Evolutionary conservation across 2,329 filamentous ascomycete species (phyloP).

Genomic region (Penicillium sp.): DNA sequence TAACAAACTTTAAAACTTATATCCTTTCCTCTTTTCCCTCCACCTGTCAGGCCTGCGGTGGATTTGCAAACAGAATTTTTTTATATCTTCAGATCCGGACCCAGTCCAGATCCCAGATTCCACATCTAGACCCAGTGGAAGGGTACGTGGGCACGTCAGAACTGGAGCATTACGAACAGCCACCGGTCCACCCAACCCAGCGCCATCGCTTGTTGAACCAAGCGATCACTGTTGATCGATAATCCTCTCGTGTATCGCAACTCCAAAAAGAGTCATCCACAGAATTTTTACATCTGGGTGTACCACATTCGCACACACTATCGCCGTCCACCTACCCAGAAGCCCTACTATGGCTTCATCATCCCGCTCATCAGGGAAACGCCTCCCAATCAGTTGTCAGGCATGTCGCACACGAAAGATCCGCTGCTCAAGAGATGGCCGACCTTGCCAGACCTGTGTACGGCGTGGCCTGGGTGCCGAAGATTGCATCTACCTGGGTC

Average conservation of each 20-base stretch:
- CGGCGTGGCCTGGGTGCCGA: conserved; percentile 45
- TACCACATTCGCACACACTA: background rate
- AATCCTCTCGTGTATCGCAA: background rate
- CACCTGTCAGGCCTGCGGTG: background rate
- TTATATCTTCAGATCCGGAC: conserved; percentile 6
- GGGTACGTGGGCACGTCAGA: conserved; percentile 7
- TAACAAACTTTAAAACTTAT: conserved; percentile 6
- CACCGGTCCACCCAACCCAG: conserved; percentile 4
- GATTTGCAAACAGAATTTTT: background rate
- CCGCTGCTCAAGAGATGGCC: conserved; percentile 47
- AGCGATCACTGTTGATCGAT: background rate
- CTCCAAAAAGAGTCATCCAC: background rate
- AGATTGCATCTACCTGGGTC: conserved; percentile 47
- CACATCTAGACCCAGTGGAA: conserved; percentile 2
- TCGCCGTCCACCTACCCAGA: background rate
- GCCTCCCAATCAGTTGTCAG: conserved; percentile 50
- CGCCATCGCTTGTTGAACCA: conserved; percentile 1
- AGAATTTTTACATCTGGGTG: background rate
- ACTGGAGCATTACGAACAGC: conserved; percentile 6
- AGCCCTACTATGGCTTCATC: conserved; percentile 33
- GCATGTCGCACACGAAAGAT: conserved; percentile 51
- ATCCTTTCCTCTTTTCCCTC: background rate
- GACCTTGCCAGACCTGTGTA: conserved; percentile 49
- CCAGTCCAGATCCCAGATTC: background rate
- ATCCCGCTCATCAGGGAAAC: conserved; percentile 40